Conservation (phyloP, 2,329 filamentous ascomycete genomes). For the Alternaria arborescens region DNA sequence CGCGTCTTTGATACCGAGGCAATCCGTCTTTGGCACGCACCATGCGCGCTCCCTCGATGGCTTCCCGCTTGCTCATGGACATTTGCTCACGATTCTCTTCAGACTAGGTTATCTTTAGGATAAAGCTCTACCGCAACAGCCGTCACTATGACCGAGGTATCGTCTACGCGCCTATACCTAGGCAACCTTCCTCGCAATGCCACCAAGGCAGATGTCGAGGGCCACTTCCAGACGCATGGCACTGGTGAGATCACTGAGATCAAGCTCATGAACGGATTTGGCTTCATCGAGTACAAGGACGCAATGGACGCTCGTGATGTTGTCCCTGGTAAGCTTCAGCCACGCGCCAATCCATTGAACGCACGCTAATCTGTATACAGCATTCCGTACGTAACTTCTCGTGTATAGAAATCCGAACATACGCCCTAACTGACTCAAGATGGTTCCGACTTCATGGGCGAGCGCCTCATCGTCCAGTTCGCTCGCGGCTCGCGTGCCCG, state of each 20-base stretch:
- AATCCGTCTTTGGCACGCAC: constrained; percentile 33
- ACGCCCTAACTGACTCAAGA: constrained; percentile 63
- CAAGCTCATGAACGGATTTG: constrained; percentile 99
- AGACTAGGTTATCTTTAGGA: constrained; percentile 43
- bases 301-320: constrained; percentile 98
- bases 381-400: constrained; percentile 63
- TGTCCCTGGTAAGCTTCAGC: constrained; percentile 80
- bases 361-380: constrained; percentile 50
- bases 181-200: constrained; percentile 97
- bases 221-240: constrained; percentile 94
- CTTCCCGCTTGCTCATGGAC: constrained; percentile 33
- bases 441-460: constrained; percentile 97
- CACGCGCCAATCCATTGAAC: constrained; percentile 5
- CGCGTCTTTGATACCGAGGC: constrained; percentile 21
- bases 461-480: constrained; percentile 97
- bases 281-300: constrained; percentile 99
- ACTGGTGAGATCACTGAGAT: constrained; percentile 98
- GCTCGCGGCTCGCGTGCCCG: constrained; percentile 81
- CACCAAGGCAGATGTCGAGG: constrained; percentile 96
- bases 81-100: constrained; percentile 45
- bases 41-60: constrained; percentile 35
- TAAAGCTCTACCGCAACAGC: constrained; percentile 19
- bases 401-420: not conserved
- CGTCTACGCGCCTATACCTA: constrained; percentile 93
- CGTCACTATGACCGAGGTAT: constrained; percentile 79